These are phyloP conservation scores for Arctostaphylos glauca DNA, from an alignment of 148 eudicot genomes.

Conservation along the genomic window DNA sequence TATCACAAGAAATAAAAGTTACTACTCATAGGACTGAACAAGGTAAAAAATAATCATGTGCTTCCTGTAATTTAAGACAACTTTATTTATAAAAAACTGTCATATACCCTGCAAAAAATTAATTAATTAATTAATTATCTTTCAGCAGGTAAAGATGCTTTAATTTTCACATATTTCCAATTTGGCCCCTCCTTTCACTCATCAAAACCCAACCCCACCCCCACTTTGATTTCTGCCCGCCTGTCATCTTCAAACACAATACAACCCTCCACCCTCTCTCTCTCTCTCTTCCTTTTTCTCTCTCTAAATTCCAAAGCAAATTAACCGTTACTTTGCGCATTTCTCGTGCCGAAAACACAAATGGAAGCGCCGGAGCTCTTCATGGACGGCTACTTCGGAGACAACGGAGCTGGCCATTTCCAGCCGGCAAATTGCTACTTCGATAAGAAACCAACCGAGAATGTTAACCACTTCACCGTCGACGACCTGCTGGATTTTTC, in stretches of 20 bases:
- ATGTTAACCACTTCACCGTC: slow-evolving; percentile 26
- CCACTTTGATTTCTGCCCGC: slow-evolving; percentile 20
- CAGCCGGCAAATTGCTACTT: neutral
- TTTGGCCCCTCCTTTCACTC: slow-evolving; percentile 40
- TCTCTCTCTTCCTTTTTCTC: slow-evolving; percentile 16
- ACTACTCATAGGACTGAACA: neutral
- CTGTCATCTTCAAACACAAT: slow-evolving; percentile 34
- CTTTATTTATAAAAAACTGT: slow-evolving; percentile 23
- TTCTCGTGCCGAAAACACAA: neutral
- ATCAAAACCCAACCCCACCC: slow-evolving; percentile 38
- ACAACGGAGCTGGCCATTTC: slow-evolving; percentile 3
- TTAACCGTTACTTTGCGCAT: slow-evolving; percentile 21
- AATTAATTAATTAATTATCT: neutral
- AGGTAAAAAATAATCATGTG: neutral
- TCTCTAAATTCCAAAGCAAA: neutral
- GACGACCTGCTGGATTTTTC: slow-evolving; percentile 78
- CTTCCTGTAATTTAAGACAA: slow-evolving; percentile 10
- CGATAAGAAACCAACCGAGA: slow-evolving; percentile 7
- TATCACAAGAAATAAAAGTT: neutral
- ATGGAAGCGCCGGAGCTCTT: slow-evolving; percentile 58
- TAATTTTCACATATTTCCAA: slow-evolving; percentile 18
- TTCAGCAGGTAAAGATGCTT: slow-evolving; percentile 3
- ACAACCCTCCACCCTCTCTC: slow-evolving; percentile 8
- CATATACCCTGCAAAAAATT: slow-evolving; percentile 25
- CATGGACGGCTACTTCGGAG: slow-evolving; percentile 22